Evolutionary conservation across 1,284 basidiomycete species (phyloP).

Genomic region (Cutaneotrichosporon daszewskae): DNA sequence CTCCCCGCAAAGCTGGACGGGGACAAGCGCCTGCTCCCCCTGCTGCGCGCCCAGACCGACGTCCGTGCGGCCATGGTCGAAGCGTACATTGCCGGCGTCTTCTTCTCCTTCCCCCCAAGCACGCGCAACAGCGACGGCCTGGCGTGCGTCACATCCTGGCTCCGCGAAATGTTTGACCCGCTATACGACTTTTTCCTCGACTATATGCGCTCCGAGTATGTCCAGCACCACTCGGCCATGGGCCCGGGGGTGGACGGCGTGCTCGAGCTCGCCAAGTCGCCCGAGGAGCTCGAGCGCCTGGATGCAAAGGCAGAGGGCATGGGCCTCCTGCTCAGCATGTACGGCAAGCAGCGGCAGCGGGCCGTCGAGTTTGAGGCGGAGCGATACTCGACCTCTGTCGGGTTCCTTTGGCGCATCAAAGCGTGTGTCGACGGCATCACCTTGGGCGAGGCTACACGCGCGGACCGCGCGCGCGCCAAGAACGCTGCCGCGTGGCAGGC

Average conservation of each 20-base stretch:
- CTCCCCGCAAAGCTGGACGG: constrained; percentile 33
- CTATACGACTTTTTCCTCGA: constrained; percentile 40
- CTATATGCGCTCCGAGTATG: constrained; percentile 34
- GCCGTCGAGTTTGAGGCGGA: constrained; percentile 27
- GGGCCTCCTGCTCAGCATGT: constrained; percentile 26
- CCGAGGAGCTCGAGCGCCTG: constrained; percentile 22
- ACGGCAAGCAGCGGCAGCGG: constrained; percentile 13
- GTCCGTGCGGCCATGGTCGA: constrained; percentile 42
- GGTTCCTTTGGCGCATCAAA: constrained; percentile 27
- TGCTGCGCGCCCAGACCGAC: constrained; percentile 37
- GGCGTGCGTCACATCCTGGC: constrained; percentile 29
- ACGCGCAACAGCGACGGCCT: constrained; percentile 22
- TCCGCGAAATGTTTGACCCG: constrained; percentile 41
- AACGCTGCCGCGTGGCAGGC: constrained; percentile 36
- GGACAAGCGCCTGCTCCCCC: constrained; percentile 27
- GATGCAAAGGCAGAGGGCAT: constrained; percentile 28
- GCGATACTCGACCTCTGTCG: constrained; percentile 28
- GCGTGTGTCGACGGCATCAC: constrained; percentile 33
- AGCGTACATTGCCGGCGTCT: constrained; percentile 42
- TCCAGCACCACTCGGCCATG: constrained; percentile 26
- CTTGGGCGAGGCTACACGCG: constrained; percentile 32
- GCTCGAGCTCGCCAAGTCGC: constrained; percentile 18
- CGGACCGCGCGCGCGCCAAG: constrained; percentile 27
- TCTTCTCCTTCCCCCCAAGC: constrained; percentile 31
- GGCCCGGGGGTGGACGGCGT: constrained; percentile 22